These are phyloP conservation scores for Zasmidium angulare DNA, from an alignment of 2,329 filamentous ascomycete species.

Conservation along the genomic window DNA sequence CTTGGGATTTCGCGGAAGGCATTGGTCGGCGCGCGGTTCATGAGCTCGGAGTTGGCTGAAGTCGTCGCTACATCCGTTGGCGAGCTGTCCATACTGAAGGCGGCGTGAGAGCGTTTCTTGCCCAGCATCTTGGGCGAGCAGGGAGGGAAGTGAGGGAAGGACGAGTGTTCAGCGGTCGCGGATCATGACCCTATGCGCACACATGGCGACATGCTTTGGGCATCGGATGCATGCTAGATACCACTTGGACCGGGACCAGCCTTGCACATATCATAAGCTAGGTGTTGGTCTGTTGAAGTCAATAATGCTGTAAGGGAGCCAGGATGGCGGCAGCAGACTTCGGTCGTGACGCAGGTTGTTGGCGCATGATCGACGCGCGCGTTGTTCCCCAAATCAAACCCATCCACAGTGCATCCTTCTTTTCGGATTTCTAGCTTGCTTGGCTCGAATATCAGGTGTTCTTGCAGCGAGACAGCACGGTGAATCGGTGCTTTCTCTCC, in stretches of 20 bases:
- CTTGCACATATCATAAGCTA: too few species aligned
- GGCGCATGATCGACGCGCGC: not conserved
- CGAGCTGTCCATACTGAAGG: not conserved
- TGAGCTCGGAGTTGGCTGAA: not conserved
- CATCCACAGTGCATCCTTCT: too few species aligned
- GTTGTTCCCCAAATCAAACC: too few species aligned
- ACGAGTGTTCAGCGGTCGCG: not conserved
- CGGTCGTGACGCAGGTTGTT: not conserved
- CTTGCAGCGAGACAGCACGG: not conserved
- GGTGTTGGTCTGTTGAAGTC: too few species aligned
- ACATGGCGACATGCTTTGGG: not conserved
- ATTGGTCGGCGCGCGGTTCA: slow-evolving; percentile 11
- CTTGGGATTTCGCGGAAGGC: slow-evolving; percentile 23
- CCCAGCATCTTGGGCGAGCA: slow-evolving; percentile 4
- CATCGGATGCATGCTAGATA: not conserved
- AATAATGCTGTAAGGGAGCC: too few species aligned
- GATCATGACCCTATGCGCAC: not conserved
- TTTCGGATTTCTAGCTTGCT: not conserved
- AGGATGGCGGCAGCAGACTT: not conserved
- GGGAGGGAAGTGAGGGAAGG: not conserved
- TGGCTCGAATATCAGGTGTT: not conserved
- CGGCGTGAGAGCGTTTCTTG: slow-evolving; percentile 2
- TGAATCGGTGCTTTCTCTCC: not conserved
- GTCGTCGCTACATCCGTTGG: not conserved
- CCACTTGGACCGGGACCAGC: not conserved